A percentile compares a stretch with the other conserved stretches of the same genome.
These are phyloP conservation scores for Xylaria sp. DNA, from an alignment of 2,329 filamentous ascomycete species.

Conservation along the genomic window DNA sequence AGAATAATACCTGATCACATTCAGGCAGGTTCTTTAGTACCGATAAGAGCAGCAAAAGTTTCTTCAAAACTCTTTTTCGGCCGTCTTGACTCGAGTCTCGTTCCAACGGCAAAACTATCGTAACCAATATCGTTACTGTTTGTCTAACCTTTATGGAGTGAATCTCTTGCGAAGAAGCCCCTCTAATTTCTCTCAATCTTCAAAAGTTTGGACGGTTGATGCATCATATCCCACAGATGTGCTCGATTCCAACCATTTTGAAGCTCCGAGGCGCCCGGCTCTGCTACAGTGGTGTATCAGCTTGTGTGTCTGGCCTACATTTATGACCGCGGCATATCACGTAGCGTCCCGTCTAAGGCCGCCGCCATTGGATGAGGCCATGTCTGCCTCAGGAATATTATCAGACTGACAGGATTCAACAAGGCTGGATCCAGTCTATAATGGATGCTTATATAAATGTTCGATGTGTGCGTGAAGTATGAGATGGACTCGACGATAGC, in stretches of 20 bases:
- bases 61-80: neutral
- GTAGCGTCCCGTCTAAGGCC: neutral
- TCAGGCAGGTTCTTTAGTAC: neutral
- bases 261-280: neutral
- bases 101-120: neutral
- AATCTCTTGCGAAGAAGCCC: neutral
- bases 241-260: neutral
- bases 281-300: neutral
- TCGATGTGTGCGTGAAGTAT: neutral
- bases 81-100: neutral
- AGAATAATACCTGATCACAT: neutral
- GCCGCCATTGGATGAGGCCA: neutral
- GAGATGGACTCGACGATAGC: neutral
- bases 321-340: neutral
- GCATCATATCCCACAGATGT: neutral
- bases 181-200: neutral
- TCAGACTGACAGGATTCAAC: neutral
- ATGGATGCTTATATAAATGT: neutral
- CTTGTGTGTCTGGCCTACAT: neutral
- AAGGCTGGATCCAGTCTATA: neutral
- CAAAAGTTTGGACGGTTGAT: neutral
- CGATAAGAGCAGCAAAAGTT: neutral
- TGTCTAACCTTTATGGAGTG: neutral
- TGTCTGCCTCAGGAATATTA: neutral
- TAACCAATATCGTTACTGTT: neutral